Evolutionary conservation across 2,329 filamentous ascomycete genomes (phyloP).

Genomic region (Talaromyces sp.): DNA sequence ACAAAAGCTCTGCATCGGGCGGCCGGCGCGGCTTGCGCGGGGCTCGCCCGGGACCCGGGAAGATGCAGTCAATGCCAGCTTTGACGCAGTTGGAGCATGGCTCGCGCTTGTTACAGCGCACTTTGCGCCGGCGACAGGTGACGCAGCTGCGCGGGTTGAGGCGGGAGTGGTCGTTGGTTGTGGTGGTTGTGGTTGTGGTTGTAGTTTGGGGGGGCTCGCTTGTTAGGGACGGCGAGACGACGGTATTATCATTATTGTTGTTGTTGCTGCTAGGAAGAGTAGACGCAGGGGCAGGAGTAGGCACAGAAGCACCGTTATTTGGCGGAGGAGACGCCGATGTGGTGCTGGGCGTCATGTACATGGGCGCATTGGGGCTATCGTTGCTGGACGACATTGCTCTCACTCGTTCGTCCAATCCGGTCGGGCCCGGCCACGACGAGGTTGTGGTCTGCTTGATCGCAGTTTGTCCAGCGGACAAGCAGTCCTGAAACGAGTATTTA

Average conservation of each 20-base stretch:
- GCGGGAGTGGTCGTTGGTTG: constrained; percentile 11
- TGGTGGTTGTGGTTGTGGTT: not conserved
- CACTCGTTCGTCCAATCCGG: not conserved
- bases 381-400: constrained; percentile 1
- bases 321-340: not conserved
- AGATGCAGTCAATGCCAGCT: constrained; percentile 55
- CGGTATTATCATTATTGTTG: not conserved
- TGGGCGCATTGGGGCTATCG: not conserved
- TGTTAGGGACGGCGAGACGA: not conserved
- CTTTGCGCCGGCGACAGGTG: constrained; percentile 43
- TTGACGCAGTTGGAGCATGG: constrained; percentile 46
- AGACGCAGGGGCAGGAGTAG: not conserved
- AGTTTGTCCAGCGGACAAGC: not conserved
- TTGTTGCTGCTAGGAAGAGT: too few species aligned
- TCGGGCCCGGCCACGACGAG: too few species aligned
- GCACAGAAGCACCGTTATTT: not conserved
- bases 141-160: constrained; percentile 40
- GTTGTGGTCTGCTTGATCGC: not conserved
- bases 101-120: constrained; percentile 44
- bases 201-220: not conserved
- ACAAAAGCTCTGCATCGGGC: constrained; percentile 55
- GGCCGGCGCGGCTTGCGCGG: constrained; percentile 55
- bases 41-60: constrained; percentile 56
- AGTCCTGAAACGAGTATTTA: not conserved
- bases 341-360: not conserved